Base-by-base conservation (phyloP, 2,329 filamentous ascomycete species). In the Aspergillus sp. region DNA sequence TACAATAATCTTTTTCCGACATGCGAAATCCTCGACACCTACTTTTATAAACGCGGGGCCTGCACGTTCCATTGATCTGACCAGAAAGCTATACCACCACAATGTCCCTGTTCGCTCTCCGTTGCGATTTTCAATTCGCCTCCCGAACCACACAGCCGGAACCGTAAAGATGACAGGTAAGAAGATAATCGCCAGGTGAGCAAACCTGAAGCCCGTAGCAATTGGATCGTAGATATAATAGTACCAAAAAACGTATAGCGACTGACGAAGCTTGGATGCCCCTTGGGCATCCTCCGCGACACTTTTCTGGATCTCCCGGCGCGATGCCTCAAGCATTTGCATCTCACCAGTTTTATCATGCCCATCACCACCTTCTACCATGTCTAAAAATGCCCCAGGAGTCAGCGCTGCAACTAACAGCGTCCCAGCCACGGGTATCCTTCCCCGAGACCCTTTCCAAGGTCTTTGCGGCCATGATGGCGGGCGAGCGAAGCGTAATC, bases 1-100 rank as follows among this genome's bases (percentile, higher is more conserved):
- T 27, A 19, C 19, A 27, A 8, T 12, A 40, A 28, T 7, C 10
- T 31, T 11, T n/a, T 6, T 40, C 12, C 31, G 13, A 40, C 6
- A 41, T 39, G 37, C 11, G n/a, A 32, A 37, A 40, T 45, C 7
- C 12, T 9, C 33, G 27, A 33, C 7, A 27, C 49, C 29, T 68
- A 88, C 86, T 79, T 98, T 98, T 71, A 98, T 98, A 61, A 98
- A 98, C 0, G 93, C 90, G 36, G 93, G 90, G 0, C 93, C 93
- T 12, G 91, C 89, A 61, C 83, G 78, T 68, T 98, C 91, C 93
- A 98, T 97, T 27, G 86, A 78, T 45, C 75, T 78, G 7, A 97
- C 90, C 33, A 98, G 69, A 59, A 95, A 93, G 4, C 75, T 74
- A 70, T 96, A 98, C 93, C 93, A 98, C 89, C 88, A 95, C 3